These are phyloP conservation scores for Solanum clarkiae DNA, from an alignment of 257 asterid species.

Conservation along the genomic window DNA sequence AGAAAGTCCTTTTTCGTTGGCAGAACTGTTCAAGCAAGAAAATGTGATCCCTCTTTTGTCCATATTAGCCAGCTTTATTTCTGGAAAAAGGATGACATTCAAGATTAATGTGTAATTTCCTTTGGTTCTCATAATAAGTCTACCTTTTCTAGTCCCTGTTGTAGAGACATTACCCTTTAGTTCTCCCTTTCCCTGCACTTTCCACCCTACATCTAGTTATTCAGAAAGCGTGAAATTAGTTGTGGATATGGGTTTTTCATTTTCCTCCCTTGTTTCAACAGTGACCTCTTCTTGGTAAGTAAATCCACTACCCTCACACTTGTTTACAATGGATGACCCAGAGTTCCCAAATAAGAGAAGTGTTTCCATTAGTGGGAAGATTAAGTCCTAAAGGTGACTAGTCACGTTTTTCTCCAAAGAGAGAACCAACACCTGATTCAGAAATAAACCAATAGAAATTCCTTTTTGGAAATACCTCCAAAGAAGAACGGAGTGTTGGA, in stretches of 20 bases:
- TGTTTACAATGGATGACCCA: slow-evolving; percentile 11
- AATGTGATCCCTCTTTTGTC: slow-evolving; percentile 85
- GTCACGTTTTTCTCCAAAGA: background rate
- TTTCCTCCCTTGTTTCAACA: slow-evolving; percentile 69
- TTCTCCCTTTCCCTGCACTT: slow-evolving; percentile 94
- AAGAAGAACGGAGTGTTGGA: slow-evolving; percentile 62
- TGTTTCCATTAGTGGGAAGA: slow-evolving; percentile 15
- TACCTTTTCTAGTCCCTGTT: slow-evolving; percentile 42
- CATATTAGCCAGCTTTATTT: slow-evolving; percentile 84
- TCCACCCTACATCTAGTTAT: slow-evolving; percentile 60
- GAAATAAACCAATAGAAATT: slow-evolving; percentile 7
- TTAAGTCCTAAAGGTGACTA: background rate
- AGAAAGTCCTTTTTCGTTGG: slow-evolving; percentile 63
- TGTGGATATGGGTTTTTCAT: slow-evolving; percentile 45
- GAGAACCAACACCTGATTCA: background rate
- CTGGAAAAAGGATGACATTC: slow-evolving; percentile 79
- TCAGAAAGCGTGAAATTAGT: slow-evolving; percentile 67
- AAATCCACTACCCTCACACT: slow-evolving; percentile 30
- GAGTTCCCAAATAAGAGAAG: slow-evolving; percentile 36
- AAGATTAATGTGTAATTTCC: slow-evolving; percentile 76
- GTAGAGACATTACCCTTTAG: slow-evolving; percentile 57
- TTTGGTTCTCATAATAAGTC: slow-evolving; percentile 77
- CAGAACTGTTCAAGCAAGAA: slow-evolving; percentile 68
- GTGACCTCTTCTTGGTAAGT: slow-evolving; percentile 51
- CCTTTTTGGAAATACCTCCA: slow-evolving; percentile 49